These are phyloP conservation scores for Xylariaceae sp. DNA, from an alignment of 2,329 filamentous ascomycete species.

Conservation along the genomic window DNA sequence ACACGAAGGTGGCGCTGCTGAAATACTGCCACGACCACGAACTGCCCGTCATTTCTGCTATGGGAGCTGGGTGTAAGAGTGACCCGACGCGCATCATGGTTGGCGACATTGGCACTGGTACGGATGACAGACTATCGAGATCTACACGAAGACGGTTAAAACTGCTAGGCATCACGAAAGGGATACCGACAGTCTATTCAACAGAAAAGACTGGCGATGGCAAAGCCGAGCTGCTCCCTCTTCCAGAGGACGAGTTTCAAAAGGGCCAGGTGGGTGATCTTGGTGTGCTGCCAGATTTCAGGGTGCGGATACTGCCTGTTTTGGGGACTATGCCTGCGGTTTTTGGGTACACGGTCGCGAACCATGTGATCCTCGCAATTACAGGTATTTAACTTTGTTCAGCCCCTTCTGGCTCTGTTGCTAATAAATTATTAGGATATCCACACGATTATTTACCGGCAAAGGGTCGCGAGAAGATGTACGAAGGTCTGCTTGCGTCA, in stretches of 20 bases:
- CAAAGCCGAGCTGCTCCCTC: slow-evolving; percentile 86
- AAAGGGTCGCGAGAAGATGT: slow-evolving; percentile 89
- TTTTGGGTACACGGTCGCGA: slow-evolving; percentile 89
- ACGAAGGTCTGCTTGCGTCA: slow-evolving; percentile 78
- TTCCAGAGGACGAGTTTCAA: slow-evolving; percentile 84
- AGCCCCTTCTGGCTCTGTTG: neutral
- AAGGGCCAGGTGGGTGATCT: slow-evolving; percentile 88
- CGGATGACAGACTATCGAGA: slow-evolving; percentile 86
- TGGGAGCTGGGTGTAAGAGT: slow-evolving; percentile 96
- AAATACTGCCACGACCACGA: slow-evolving; percentile 82
- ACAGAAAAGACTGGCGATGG: slow-evolving; percentile 88
- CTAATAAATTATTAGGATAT: slow-evolving; percentile 64
- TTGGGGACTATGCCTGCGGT: slow-evolving; percentile 97
- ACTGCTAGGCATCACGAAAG: slow-evolving; percentile 75
- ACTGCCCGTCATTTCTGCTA: slow-evolving; percentile 86
- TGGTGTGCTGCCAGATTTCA: slow-evolving; percentile 88
- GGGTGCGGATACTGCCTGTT: slow-evolving; percentile 92
- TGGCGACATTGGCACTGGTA: slow-evolving; percentile 86
- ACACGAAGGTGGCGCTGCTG: slow-evolving; percentile 90
- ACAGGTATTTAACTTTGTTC: slow-evolving; percentile 45
- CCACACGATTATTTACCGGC: slow-evolving; percentile 81
- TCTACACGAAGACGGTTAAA: slow-evolving; percentile 82
- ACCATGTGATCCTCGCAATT: slow-evolving; percentile 87
- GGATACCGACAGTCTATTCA: slow-evolving; percentile 91
- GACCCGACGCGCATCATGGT: slow-evolving; percentile 83